Percentiles rank a stretch among this genome's conserved stretches.
Evolutionary conservation across 257 asterid species (phyloP).

Genomic region (Solanum piurae): DNA sequence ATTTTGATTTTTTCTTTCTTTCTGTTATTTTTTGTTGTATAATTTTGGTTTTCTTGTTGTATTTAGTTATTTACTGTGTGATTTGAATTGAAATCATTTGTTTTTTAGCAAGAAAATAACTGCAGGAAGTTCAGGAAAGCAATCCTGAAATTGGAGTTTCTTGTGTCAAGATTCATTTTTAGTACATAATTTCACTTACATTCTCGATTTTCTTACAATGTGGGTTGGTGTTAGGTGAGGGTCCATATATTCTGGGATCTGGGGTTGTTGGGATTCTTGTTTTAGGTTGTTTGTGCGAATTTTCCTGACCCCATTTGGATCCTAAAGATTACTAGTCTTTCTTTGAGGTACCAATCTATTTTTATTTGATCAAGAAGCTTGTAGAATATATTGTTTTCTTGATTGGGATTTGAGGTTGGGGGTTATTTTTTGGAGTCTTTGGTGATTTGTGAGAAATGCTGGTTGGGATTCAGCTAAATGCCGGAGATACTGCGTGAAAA

Average conservation of each 20-base stretch:
- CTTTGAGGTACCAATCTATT: neutral
- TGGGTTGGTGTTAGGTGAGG: slow-evolving; percentile 25
- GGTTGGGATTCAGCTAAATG: slow-evolving; percentile 21
- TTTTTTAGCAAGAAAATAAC: slow-evolving; percentile 5
- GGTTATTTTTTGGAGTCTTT: neutral
- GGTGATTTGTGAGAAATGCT: slow-evolving; percentile 29
- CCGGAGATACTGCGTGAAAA: slow-evolving; percentile 25
- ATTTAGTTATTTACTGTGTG: neutral
- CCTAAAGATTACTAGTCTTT: slow-evolving; percentile 4
- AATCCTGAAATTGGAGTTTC: slow-evolving; percentile 5
- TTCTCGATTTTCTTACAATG: slow-evolving; percentile 32
- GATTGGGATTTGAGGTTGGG: slow-evolving; percentile 6
- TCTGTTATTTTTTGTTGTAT: neutral
- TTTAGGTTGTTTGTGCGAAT: neutral
- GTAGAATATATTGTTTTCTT: neutral
- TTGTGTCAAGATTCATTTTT: neutral
- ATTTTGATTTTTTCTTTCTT: neutral
- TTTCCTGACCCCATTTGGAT: slow-evolving; percentile 1
- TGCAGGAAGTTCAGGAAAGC: slow-evolving; percentile 12
- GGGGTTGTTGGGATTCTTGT: slow-evolving; percentile 13
- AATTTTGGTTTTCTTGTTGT: neutral
- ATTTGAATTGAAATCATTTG: slow-evolving; percentile 13
- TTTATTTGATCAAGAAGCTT: neutral
- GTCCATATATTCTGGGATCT: slow-evolving; percentile 29
- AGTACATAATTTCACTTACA: neutral